Evolutionary conservation across 805 yeast genomes (phyloP).

Genomic region (Debaryomyces castellii): DNA sequence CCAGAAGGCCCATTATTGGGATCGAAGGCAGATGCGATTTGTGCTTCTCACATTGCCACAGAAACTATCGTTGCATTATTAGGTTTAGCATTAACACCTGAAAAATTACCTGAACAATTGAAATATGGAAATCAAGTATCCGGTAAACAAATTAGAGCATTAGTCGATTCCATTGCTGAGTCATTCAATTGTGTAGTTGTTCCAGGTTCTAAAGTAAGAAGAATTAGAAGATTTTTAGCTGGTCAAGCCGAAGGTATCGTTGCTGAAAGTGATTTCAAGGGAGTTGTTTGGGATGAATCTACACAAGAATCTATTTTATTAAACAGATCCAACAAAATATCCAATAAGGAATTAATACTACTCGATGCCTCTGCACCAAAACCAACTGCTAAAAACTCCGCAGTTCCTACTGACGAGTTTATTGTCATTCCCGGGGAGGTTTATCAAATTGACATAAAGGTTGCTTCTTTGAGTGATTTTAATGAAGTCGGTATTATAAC

Average conservation of each 20-base stretch:
- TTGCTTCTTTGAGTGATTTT: constrained; percentile 63
- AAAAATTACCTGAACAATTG: constrained; percentile 61
- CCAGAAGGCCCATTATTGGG: constrained; percentile 85
- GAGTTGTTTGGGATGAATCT: constrained; percentile 83
- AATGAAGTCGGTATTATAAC: constrained; percentile 67
- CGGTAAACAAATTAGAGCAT: constrained; percentile 66
- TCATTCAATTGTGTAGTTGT: constrained; percentile 80
- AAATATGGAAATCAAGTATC: constrained; percentile 46
- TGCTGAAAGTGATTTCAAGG: constrained; percentile 89
- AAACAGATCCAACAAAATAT: constrained; percentile 32
- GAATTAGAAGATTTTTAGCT: constrained; percentile 88
- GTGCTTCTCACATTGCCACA: constrained; percentile 86
- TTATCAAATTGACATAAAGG: constrained; percentile 76
- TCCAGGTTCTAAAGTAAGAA: constrained; percentile 90
- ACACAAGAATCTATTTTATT: constrained; percentile 69
- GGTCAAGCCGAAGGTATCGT: constrained; percentile 94
- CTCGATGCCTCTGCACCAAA: constrained; percentile 2
- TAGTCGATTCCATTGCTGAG: constrained; percentile 87
- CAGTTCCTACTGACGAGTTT: constrained; percentile 77
- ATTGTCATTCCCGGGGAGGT: constrained; percentile 78
- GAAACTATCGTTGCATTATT: constrained; percentile 81
- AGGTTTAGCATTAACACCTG: constrained; percentile 73
- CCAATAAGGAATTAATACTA: constrained; percentile 11
- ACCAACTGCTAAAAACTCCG: constrained; percentile 27
- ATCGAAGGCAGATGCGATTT: constrained; percentile 80